Evolutionary conservation across 441 rosid genomes (phyloP).

Genomic region (Brassica hybrid): DNA sequence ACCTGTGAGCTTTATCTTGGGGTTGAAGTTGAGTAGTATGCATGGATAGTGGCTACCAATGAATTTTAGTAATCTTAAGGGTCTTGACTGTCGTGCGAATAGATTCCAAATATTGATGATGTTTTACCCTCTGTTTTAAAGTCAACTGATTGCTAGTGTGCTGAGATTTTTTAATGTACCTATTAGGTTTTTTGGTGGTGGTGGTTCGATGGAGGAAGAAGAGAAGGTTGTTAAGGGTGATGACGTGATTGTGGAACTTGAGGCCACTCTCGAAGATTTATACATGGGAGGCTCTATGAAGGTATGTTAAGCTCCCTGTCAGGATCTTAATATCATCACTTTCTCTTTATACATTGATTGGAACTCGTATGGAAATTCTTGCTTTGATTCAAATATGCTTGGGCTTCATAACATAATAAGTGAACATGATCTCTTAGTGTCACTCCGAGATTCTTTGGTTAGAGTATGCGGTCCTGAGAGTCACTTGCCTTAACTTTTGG

Average conservation of each 20-base stretch:
- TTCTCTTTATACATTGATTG: background rate
- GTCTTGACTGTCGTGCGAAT: background rate
- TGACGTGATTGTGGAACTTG: conserved; percentile 92
- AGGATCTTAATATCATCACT: background rate
- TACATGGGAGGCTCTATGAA: conserved; percentile 95
- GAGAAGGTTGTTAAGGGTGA: conserved; percentile 87
- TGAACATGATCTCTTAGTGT: background rate
- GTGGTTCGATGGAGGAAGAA: conserved; percentile 85
- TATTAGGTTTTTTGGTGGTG: conserved; percentile 85
- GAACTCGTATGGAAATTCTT: conserved; percentile 6
- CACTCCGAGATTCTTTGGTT: background rate
- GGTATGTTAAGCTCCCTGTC: conserved; percentile 48
- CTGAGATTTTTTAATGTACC: conserved; percentile 3
- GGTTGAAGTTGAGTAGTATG: background rate
- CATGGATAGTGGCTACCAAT: background rate
- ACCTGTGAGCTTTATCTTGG: no score
- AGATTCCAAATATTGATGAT: background rate
- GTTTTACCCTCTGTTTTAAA: background rate
- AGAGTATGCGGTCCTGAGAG: background rate
- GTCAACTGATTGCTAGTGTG: conserved; percentile 26
- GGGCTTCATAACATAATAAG: background rate
- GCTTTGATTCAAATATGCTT: background rate
- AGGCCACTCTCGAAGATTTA: conserved; percentile 88
- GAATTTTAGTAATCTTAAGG: background rate
- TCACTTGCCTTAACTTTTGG: conserved; percentile 14